Evolutionary conservation across 176 grass and related monocot genomes (phyloP).

Genomic region (Juncus effusus): DNA sequence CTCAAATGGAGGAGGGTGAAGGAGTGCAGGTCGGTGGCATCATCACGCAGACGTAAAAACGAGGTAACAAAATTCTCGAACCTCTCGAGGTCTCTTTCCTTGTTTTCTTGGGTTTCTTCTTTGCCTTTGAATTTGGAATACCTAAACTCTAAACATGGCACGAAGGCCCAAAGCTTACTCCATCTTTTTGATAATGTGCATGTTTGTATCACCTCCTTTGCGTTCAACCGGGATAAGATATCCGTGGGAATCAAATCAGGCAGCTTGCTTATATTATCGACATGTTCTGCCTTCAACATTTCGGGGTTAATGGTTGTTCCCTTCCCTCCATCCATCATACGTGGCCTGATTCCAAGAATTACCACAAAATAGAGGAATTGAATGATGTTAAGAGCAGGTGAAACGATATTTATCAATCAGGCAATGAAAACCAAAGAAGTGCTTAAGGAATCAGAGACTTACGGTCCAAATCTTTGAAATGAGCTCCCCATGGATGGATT

Average conservation of each 20-base stretch:
- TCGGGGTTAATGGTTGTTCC: too few relatives aligned
- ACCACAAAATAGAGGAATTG: too few relatives aligned
- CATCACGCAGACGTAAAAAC: background rate
- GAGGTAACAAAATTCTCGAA: background rate
- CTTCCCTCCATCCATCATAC: too few relatives aligned
- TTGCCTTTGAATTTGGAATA: background rate
- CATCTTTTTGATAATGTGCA: conserved; percentile 1
- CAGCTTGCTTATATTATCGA: background rate
- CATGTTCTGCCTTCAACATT: too few relatives aligned
- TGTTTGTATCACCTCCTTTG: background rate
- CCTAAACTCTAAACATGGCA: background rate
- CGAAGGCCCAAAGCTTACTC: conserved; percentile 4
- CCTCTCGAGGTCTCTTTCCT: background rate
- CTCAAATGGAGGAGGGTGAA: background rate
- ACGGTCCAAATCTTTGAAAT: too few relatives aligned
- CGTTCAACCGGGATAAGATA: background rate
- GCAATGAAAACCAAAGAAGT: too few relatives aligned
- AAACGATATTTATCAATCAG: too few relatives aligned
- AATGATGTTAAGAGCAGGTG: too few relatives aligned
- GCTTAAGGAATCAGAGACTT: too few relatives aligned
- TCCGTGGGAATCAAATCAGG: background rate
- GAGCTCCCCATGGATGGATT: too few relatives aligned
- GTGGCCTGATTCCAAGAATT: too few relatives aligned
- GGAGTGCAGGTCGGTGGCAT: background rate
- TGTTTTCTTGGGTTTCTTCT: too few relatives aligned